Conservation (phyloP, 371 early-diverging fungal species). For the Lichtheimia ornata region DNA sequence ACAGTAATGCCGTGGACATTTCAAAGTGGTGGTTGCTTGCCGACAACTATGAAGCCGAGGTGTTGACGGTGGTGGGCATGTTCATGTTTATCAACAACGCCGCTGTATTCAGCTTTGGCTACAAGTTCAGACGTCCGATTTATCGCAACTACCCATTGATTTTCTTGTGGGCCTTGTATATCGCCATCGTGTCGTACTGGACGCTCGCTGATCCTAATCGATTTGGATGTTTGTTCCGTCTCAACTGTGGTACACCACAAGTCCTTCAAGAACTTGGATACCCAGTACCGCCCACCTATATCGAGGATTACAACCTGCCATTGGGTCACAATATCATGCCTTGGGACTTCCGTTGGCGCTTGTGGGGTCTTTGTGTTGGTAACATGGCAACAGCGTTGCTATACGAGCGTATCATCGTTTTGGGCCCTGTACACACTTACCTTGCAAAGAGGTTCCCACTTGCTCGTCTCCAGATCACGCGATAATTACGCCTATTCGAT, state of each 20-base stretch:
- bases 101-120: constrained; percentile 68
- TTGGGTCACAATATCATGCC: constrained; percentile 77
- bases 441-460: constrained; percentile 19
- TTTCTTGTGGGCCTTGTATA: constrained; percentile 51
- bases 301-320: constrained; percentile 60
- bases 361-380: constrained; percentile 54
- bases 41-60: constrained; percentile 74
- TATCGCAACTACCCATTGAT: constrained; percentile 64
- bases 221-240: constrained; percentile 52
- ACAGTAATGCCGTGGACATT: constrained; percentile 57
- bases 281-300: constrained; percentile 46
- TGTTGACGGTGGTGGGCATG: constrained; percentile 55
- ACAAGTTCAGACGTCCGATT: constrained; percentile 58
- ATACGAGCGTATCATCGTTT: constrained; percentile 52
- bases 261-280: constrained; percentile 53
- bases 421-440: constrained; percentile 43
- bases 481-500: not conserved
- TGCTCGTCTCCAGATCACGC: constrained; percentile 1
- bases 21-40: constrained; percentile 80
- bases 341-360: constrained; percentile 51
- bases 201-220: constrained; percentile 73
- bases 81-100: constrained; percentile 67
- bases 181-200: constrained; percentile 59
- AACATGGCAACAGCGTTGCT: constrained; percentile 36
- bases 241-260: constrained; percentile 75